These are phyloP conservation scores for Calendula officinalis DNA, from an alignment of 129 eudicot genomes.

Conservation along the genomic window DNA sequence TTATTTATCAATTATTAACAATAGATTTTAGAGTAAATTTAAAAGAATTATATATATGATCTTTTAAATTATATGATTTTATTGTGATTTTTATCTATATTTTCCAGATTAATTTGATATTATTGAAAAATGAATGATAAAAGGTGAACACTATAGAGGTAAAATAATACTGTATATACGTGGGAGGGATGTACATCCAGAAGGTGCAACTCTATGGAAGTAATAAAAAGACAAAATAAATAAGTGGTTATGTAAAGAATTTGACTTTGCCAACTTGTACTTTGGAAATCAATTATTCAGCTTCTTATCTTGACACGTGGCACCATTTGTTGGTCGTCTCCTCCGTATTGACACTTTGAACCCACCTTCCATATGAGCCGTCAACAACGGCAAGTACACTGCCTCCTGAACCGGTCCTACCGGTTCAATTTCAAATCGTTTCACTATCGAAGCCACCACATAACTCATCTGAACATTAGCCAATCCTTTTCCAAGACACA, in stretches of 20 bases:
- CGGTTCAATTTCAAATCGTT: constrained; percentile 50
- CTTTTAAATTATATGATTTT: background rate
- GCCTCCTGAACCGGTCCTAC: constrained; percentile 18
- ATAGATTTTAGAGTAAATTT: background rate
- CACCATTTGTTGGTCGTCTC: background rate
- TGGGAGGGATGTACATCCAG: background rate
- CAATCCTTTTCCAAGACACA: constrained; percentile 63
- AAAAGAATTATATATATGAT: too few species aligned
- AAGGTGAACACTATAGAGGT: too few species aligned
- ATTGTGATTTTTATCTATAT: background rate
- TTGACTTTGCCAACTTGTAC: constrained; percentile 3
- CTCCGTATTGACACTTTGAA: constrained; percentile 41
- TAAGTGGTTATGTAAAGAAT: background rate
- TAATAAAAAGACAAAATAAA: background rate
- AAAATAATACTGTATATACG: background rate
- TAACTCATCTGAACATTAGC: constrained; percentile 62
- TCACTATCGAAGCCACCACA: constrained; percentile 50
- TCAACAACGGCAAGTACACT: constrained; percentile 47
- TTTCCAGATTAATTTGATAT: too few species aligned
- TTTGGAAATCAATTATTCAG: background rate
- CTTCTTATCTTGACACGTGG: constrained; percentile 13
- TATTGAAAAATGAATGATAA: too few species aligned
- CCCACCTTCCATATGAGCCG: constrained; percentile 63
- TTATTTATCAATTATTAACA: too few species aligned
- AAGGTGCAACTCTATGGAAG: background rate